Evolutionary conservation across 371 early-diverging fungal genomes (phyloP), one percentile per base, ranked within the genome.

Genomic region (Dipsacomyces acuminosporus): DNA sequence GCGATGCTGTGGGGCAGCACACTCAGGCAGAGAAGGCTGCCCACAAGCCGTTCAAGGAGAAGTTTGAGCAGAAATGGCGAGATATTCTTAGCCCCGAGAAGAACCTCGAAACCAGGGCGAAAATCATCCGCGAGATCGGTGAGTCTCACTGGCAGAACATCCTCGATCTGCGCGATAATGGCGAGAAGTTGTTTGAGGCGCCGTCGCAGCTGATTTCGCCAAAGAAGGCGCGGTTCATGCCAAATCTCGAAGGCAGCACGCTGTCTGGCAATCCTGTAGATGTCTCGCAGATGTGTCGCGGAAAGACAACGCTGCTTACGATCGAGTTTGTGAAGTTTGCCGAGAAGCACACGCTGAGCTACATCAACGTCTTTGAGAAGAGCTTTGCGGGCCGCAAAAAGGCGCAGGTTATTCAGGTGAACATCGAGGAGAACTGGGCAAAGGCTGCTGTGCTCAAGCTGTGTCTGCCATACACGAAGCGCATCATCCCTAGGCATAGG

Each of bases 131-230:
- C 40, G 70, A 73, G 20, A 73, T 73, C 19, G 71, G 74, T 13
- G 56, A 67, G 47, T 73, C 75, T 13, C 63, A 75, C 54, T 75
- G 57, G 30, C 75, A 75, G 33, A 59, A 70, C 56, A 62, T 73
- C 40, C 43, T 61, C 8, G 75, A 75, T 44, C 54, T 75, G 45
- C 69, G 71, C 54, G 62, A 60, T 36, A 64, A 64, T 45, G 75
- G 75, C 20, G 56, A 59, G 44, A 75, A 75, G 50, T 56, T 71
- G 26, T 75, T 73, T 41, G 57, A 56, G 26, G 75, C 75, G 7
- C 58, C 71, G 19, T 19, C 50, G 33, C 48, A 54, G 26, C 48
- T 75, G 50, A 71, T 75, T 20, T 55, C 56, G 3, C 53, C 61
- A 9, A 41, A 50, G 13, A 48, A 46, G 15, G 67, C 75, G 3